A percentile compares a stretch with the other conserved stretches of the same genome.
phyloP scores from a whole-genome alignment of 1,139 yeast species.

The Hyphopichia buzzinii region DNA sequence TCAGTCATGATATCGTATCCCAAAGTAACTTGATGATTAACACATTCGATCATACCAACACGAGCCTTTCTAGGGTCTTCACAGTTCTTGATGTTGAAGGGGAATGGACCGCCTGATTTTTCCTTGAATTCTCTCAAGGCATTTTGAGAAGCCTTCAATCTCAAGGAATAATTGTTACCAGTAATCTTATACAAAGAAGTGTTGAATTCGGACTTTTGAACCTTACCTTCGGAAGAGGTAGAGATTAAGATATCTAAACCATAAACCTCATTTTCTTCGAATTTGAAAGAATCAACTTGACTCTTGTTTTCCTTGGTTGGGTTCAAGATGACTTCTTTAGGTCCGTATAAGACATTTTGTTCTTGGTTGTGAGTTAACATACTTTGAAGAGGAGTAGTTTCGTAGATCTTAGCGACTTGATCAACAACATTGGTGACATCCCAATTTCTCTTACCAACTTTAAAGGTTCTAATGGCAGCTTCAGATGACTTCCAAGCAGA shows the following conservation, averaged over 20 bases:
- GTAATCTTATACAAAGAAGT: slow-evolving; percentile 76
- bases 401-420: slow-evolving; percentile 61
- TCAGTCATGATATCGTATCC: slow-evolving; percentile 72
- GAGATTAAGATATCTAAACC: slow-evolving; percentile 74
- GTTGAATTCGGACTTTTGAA: slow-evolving; percentile 56
- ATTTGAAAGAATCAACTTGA: slow-evolving; percentile 62
- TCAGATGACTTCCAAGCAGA: slow-evolving; percentile 79
- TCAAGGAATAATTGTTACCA: slow-evolving; percentile 65
- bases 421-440: slow-evolving; percentile 71
- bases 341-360: slow-evolving; percentile 69
- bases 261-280: slow-evolving; percentile 76
- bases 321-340: slow-evolving; percentile 74
- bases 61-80: slow-evolving; percentile 72
- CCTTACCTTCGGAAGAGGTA: slow-evolving; percentile 68
- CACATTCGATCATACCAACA: slow-evolving; percentile 75
- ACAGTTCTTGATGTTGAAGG: slow-evolving; percentile 65
- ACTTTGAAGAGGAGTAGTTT: slow-evolving; percentile 65
- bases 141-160: slow-evolving; percentile 70
- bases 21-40: slow-evolving; percentile 64
- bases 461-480: slow-evolving; percentile 72
- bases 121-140: slow-evolving; percentile 64
- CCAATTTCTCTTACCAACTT: slow-evolving; percentile 72
- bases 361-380: slow-evolving; percentile 76
- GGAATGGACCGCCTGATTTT: slow-evolving; percentile 68
- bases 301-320: slow-evolving; percentile 67